Base-by-base conservation (phyloP, 306 rosid genomes). In the Pyrus pyrifolia region DNA sequence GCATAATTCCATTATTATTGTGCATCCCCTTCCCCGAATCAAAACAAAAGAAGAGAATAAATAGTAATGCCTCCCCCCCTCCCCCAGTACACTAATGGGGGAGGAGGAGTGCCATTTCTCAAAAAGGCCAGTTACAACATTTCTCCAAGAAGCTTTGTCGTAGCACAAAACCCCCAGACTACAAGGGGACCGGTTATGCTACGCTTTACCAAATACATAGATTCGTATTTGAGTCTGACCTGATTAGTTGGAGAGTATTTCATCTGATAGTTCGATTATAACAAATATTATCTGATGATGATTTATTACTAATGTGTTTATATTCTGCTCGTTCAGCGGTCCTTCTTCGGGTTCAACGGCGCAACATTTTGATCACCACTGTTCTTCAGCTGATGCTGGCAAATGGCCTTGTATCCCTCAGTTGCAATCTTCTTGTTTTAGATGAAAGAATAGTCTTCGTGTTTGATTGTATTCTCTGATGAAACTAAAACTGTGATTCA, bases 291-390 rank as follows among this genome's bases (percentile, higher is more conserved):
- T 0, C 0, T 3, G 44, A n/a, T 9, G 18, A 35, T 66, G 9
- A 49, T 61, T 61, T 42, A 55, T 49, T 76, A 6, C 78, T 72
- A 21, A 74, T 62, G 15, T 25, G 30, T 55, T 51, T 82, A 12
- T 60, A 31, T 53, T 58, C 71, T 85, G 78, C 58, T 79, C 85
- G 44, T 74, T 70, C 97, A 95, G 98, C 85, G 92, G 79, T 82
- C 97, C 10, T 89, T 83, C 87, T 76, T 90, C 46, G 97, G 98
- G 81, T 95, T 85, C 87, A 92, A 95, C 42, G 97, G 97, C 79
- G 92, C 96, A 52, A 95, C 97, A 38, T 95, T 95, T 76, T 92
- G 87, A 90, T 72, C 53, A 33, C 78, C 33, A 70, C 67, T 68
- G 68, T 71, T 72, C 29, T 65, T 60, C 6, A 59, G 57, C 64